Evolutionary conservation across 2,329 filamentous ascomycete genomes (phyloP), one percentile per base, ranked within the genome.

Genomic region (Diaporthe sp.): DNA sequence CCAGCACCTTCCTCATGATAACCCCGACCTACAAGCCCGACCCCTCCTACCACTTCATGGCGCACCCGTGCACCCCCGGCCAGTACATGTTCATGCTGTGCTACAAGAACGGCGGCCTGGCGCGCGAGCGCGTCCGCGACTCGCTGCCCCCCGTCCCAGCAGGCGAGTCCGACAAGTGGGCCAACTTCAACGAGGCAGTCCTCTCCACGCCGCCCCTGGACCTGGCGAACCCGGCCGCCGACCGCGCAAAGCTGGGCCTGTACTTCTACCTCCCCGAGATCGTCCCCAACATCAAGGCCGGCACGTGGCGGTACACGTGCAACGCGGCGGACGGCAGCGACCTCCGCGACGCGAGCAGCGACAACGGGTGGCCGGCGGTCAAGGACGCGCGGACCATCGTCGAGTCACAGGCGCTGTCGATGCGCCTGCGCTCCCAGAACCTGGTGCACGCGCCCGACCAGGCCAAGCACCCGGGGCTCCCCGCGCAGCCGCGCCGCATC

Each of bases 71-170:
- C 58, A 97, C 95, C 0, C 86, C 92, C 0, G 95, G 94, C 1
- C 90, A 98, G 75, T 98, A 97, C 89, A 98, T 99, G 97, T 98
- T 99, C 85, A 99, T 99, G 97, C 91, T 99, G 47, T 99, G 97
- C 88, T 99, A 98, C 88, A 98, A 98, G 85, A 99, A 99, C 84
- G 97, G 97, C 78, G 95, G 95, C 2, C 91, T 98, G 1, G 96
- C 97, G 2, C 93, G 97, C 58, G 97, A 99, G 82, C 92, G 94
- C 79, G 91, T 98, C 76, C 93, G 97, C 71, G 95, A 99, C 81
- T 88, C 90, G 0, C 90, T 98, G 70, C 93, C 95, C 76, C 59
- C 75, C 19, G 61, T 65, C n/a, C 55, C 78, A 8, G 83, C 85
- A 30, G 84, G 85, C 35, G 82, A 83, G 39, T 78, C 83, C 6